Percentiles rank a stretch among this genome's conserved stretches.
Conservation (phyloP, 2,329 filamentous ascomycete species). For the Ploettnerulaceae sp. region DNA sequence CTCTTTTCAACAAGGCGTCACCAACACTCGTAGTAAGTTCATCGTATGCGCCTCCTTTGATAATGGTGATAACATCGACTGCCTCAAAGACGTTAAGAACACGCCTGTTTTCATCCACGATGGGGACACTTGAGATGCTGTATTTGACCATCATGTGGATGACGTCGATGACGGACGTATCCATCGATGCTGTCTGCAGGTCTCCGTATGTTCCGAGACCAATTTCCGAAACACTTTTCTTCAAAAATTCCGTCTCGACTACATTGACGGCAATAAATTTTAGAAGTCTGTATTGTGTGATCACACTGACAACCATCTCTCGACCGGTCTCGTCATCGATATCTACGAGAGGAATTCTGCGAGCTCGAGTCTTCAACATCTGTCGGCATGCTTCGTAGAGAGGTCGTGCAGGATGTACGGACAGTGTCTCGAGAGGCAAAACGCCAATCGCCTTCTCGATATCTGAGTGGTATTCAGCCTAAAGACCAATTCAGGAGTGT, state of each 20-base stretch:
- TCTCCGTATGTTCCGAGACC: slow-evolving; percentile 79
- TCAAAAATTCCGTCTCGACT: slow-evolving; percentile 74
- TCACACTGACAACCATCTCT: slow-evolving; percentile 90
- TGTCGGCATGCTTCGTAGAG: slow-evolving; percentile 92
- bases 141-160: slow-evolving; percentile 89
- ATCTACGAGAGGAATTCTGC: slow-evolving; percentile 90
- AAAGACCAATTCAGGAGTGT: slow-evolving; percentile 4
- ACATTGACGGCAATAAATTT: slow-evolving; percentile 98
- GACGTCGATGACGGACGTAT: slow-evolving; percentile 85
- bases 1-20: slow-evolving; percentile 79
- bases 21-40: slow-evolving; percentile 82
- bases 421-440: slow-evolving; percentile 86
- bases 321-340: slow-evolving; percentile 89
- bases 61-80: slow-evolving; percentile 92
- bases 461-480: slow-evolving; percentile 49
- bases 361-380: slow-evolving; percentile 90
- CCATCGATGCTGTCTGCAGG: slow-evolving; percentile 80
- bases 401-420: slow-evolving; percentile 84
- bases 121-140: slow-evolving; percentile 92
- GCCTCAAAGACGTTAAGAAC: slow-evolving; percentile 97
- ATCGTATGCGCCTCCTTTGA: slow-evolving; percentile 90
- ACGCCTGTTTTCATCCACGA: slow-evolving; percentile 70
- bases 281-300: slow-evolving; percentile 96
- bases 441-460: slow-evolving; percentile 94
- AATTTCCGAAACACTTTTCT: slow-evolving; percentile 81